Evolutionary conservation across 805 yeast species (phyloP).

Genomic region (Saturnispora quitensis): DNA sequence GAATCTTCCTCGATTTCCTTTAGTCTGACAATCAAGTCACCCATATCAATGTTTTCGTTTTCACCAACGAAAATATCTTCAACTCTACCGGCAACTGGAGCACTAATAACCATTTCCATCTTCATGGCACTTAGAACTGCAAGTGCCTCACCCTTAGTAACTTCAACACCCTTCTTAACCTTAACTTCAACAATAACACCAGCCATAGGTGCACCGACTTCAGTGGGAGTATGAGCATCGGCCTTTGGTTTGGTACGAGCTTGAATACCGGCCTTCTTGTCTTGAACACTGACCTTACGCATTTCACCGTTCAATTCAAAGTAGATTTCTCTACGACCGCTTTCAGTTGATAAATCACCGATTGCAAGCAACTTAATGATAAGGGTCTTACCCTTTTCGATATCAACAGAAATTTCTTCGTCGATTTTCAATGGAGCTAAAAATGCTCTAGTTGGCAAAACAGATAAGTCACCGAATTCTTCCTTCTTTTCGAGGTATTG

Average conservation of each 20-base stretch:
- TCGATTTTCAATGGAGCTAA: slow-evolving; percentile 79
- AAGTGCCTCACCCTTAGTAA: slow-evolving; percentile 66
- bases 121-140: slow-evolving; percentile 97
- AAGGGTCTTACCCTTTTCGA: slow-evolving; percentile 90
- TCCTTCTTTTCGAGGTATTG: slow-evolving; percentile 66
- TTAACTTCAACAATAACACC: slow-evolving; percentile 95
- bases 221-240: slow-evolving; percentile 76
- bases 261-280: slow-evolving; percentile 50
- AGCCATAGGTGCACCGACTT: slow-evolving; percentile 63
- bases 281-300: slow-evolving; percentile 85
- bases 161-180: slow-evolving; percentile 69
- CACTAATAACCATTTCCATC: slow-evolving; percentile 94
- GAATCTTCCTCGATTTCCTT: background rate
- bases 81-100: slow-evolving; percentile 74
- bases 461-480: slow-evolving; percentile 85
- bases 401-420: slow-evolving; percentile 81
- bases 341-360: slow-evolving; percentile 84
- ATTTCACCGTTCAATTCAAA: slow-evolving; percentile 97
- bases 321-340: slow-evolving; percentile 72
- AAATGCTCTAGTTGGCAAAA: slow-evolving; percentile 87
- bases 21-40: slow-evolving; percentile 64
- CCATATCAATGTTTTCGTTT: slow-evolving; percentile 94
- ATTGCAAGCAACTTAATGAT: slow-evolving; percentile 87
- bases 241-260: slow-evolving; percentile 78
- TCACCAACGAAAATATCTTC: slow-evolving; percentile 70